Conservation (phyloP, 2,329 filamentous ascomycete species). For the Calonectria hawksworthii region DNA sequence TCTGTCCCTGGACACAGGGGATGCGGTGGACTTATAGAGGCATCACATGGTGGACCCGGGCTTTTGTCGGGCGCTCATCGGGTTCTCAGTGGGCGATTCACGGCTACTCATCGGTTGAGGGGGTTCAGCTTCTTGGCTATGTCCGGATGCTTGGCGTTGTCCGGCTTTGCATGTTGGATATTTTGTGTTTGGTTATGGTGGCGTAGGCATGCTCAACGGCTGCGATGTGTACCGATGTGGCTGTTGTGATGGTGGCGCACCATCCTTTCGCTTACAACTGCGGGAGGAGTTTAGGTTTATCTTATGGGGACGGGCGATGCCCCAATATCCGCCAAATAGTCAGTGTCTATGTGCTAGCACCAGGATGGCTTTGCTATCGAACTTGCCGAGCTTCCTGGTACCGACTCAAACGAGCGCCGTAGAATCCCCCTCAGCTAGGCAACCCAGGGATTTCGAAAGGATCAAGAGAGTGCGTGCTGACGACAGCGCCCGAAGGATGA, state of each 20-base stretch:
- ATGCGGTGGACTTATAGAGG: background rate
- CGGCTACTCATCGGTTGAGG: background rate
- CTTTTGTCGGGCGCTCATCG: background rate
- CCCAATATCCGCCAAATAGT: too few relatives aligned
- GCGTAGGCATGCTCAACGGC: background rate
- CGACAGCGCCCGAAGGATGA: background rate
- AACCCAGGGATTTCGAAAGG: background rate
- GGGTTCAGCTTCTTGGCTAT: background rate
- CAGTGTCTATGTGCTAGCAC: background rate
- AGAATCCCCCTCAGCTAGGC: background rate
- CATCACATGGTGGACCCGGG: background rate
- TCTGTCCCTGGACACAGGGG: background rate
- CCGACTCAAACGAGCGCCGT: background rate
- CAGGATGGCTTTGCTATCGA: background rate
- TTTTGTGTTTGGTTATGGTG: background rate
- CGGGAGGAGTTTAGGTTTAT: background rate
- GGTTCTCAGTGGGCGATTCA: background rate
- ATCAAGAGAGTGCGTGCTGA: background rate
- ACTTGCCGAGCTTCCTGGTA: background rate
- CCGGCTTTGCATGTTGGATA: background rate
- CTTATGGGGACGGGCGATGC: background rate
- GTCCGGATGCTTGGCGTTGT: conserved; percentile 2
- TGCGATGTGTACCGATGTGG: background rate
- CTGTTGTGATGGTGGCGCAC: background rate
- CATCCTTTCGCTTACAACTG: background rate